phyloP scores from a whole-genome alignment of 164 flowering plant species.

The Brasenia schreberi region DNA sequence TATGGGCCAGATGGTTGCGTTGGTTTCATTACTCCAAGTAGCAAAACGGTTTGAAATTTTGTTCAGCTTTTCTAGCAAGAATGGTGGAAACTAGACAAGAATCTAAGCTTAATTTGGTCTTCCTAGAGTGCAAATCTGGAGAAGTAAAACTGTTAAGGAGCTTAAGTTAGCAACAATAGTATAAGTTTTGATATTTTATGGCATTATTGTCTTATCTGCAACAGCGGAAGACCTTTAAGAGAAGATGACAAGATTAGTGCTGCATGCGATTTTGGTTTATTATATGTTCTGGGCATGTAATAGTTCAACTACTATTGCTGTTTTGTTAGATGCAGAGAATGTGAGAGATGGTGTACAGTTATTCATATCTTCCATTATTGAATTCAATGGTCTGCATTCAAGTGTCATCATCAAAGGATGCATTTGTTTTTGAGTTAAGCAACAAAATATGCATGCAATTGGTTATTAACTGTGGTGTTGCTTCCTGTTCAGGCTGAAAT shows the following conservation, averaged over 20 bases:
- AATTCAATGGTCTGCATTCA: no score
- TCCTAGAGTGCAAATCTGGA: no score
- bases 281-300: neutral
- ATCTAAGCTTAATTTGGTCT: no score
- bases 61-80: neutral
- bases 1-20: neutral
- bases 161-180: no score
- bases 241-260: neutral
- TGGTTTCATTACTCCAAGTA: neutral
- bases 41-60: no score
- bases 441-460: no score
- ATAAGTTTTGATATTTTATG: no score
- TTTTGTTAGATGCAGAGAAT: neutral
- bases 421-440: neutral
- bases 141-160: no score
- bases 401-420: neutral
- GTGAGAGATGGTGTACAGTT: neutral
- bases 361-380: neutral
- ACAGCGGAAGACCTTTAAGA: neutral
- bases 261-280: neutral
- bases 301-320: neutral
- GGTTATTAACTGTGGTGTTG: no score
- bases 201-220: neutral
- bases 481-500: conserved; percentile 57
- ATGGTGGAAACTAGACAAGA: neutral